A percentile compares a stretch with the other conserved stretches of the same genome.
Conservation (phyloP, 2,329 filamentous ascomycete species). For the Botryosphaeria dothidea region DNA sequence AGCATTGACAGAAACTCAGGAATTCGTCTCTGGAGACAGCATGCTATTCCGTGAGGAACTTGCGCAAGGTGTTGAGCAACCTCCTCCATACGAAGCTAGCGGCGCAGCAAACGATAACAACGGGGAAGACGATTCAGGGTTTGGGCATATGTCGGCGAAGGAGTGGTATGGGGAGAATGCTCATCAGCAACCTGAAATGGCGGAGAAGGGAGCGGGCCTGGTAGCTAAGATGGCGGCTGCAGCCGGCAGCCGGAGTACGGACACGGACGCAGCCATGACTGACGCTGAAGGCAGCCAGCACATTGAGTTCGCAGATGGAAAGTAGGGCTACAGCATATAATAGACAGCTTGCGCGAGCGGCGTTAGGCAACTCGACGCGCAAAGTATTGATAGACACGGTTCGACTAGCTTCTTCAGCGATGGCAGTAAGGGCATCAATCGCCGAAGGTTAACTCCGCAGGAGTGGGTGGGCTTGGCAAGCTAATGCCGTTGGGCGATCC, state of each 20-base stretch:
- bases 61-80: conserved; percentile 13
- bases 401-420: neutral
- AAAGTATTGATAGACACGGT: neutral
- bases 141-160: neutral
- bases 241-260: neutral
- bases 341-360: neutral
- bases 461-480: conserved; percentile 2
- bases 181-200: conserved; percentile 10
- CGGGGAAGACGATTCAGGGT: neutral
- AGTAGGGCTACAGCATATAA: neutral
- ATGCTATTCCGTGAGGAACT: conserved; percentile 35
- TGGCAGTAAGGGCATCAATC: neutral
- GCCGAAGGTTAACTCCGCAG: conserved; percentile 2
- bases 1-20: conserved; percentile 8
- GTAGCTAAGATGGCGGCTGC: conserved; percentile 11
- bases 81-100: conserved; percentile 9
- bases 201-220: conserved; percentile 8
- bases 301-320: conserved; percentile 17
- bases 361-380: neutral
- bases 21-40: conserved; percentile 55
- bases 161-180: neutral
- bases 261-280: neutral
- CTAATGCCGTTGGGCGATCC: conserved; percentile 10
- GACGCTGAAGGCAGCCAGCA: conserved; percentile 11
- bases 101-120: neutral